Base-by-base conservation (phyloP, 257 asterid genomes). In the Gynochthodes officinalis region DNA sequence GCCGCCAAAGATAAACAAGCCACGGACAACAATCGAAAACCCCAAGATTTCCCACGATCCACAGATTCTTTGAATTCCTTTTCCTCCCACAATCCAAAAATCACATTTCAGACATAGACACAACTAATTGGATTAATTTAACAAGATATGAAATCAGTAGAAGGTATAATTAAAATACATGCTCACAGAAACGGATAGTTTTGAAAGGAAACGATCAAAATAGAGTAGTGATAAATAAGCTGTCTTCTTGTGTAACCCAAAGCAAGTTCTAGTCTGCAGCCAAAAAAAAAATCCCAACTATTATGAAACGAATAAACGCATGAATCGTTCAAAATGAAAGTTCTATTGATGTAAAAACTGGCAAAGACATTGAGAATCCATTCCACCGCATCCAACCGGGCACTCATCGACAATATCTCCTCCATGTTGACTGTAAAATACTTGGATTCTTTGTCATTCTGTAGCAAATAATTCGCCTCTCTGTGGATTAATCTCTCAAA, bases 1-100 rank as follows among this genome's bases (percentile, higher is more conserved):
- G 88, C 88, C 72, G 92, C 92, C 66, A 87, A 40, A 37, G 92
- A 83, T 73, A 87, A 78, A 74, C 92, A 85, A 64, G 89, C 89
- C 5, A 85, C 81, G 5, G 89, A 80, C 50, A 85, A 61, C 69
- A 87, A 75, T 60, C 83, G 78, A 65, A 83, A 64, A 59, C 82
- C 83, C 89, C 88, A 87, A 30, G 42, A 39, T 65, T 85, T 85
- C 30, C 75, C 83, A 57, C 73, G 75, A 89, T 87, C 80, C 46
- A 30, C 69, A 75, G 69, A 80, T 57, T 57, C 53, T 19, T 46
- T 69, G 35, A 60, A 48, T 57, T 30, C 73, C 69, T 48, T 49
- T 5, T 27, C 27, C 27, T 49, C 60, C 55, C 37, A 43, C 62
- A 28, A 11, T 64, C 2, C 12, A 12, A 28, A n/a, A 19, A 52